phyloP scores from a whole-genome alignment of 768 basidiomycete genomes.

The Russula earlei region DNA sequence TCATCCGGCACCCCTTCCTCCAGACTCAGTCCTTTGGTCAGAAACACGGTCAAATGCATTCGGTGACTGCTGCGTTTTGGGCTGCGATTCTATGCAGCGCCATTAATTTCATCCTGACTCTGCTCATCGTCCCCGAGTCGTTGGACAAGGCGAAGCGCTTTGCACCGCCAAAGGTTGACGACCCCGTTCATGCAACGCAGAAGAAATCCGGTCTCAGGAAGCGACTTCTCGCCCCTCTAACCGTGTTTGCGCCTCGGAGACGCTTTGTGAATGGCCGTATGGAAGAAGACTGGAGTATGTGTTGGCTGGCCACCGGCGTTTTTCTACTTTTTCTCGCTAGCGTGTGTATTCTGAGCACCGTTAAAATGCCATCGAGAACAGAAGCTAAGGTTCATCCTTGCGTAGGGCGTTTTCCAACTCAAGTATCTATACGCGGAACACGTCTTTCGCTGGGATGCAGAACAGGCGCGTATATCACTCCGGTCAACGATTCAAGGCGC shows the following conservation, averaged over 20 bases:
- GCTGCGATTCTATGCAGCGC: slow-evolving; percentile 36
- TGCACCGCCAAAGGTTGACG: slow-evolving; percentile 39
- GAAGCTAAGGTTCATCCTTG: not conserved
- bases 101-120: slow-evolving; percentile 47
- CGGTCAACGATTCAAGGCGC: not conserved
- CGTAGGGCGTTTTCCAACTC: slow-evolving; percentile 56
- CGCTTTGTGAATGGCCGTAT: slow-evolving; percentile 33
- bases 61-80: slow-evolving; percentile 46
- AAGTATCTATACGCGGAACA: slow-evolving; percentile 77
- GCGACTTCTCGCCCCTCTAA: slow-evolving; percentile 53
- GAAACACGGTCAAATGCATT: slow-evolving; percentile 25
- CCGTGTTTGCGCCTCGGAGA: slow-evolving; percentile 55
- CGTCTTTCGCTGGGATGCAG: slow-evolving; percentile 58
- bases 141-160: slow-evolving; percentile 25
- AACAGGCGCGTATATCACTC: slow-evolving; percentile 34
- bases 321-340: slow-evolving; percentile 58
- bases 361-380: not conserved
- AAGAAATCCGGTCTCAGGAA: slow-evolving; percentile 23
- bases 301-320: slow-evolving; percentile 51
- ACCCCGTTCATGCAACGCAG: slow-evolving; percentile 30
- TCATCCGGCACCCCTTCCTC: slow-evolving; percentile 38
- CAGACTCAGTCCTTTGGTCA: slow-evolving; percentile 21
- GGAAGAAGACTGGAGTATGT: slow-evolving; percentile 58
- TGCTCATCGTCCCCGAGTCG: slow-evolving; percentile 46
- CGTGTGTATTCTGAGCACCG: slow-evolving; percentile 32